Base-by-base conservation (phyloP, 257 asterid species). In the Gentiana dahurica region DNA sequence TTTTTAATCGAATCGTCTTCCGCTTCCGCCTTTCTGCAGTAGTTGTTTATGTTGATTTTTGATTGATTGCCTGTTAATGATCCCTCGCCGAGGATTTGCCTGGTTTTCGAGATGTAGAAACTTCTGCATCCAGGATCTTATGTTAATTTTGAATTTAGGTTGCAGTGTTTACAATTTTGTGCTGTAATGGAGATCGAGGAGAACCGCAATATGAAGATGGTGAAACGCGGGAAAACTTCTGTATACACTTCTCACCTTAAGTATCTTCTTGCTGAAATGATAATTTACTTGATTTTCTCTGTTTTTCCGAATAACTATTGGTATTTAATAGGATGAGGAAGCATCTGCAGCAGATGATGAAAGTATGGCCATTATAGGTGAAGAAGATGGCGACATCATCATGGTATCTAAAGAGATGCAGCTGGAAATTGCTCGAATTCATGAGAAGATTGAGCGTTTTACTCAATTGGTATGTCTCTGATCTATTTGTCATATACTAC, bases 361-460 rank as follows among this genome's bases (percentile, higher is more conserved):
- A 9, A 34, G 11, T 51, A 61, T 37, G n/a, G 71, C 68, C 68
- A 64, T 65, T 65, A 56, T 71, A 51, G 87, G 65, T 38, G 92
- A 87, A 63, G 98, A 76, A 61, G 68, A 65, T 56, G 94, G 66
- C 55, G 63, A 61, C 44, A 58, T 62, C 53, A 51, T 69, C 59
- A 49, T 69, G 67, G 75, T 70, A 58, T 87, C 95, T 33, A 93
- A 87, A 64, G 84, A 76, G 71, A 65, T 83, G 66, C 81, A 80
- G 64, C 75, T 72, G 53, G 90, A 91, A 68, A 80, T 91, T 71
- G 77, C 84, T 70, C 77, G 70, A 59, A 81, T 91, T 76, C 88
- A 83, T 39, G 95, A 83, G 24, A 88, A 81, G 86, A 91, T 91
- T 64, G 65, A 79, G 36, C 61, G 59, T 59, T 87, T 82, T 68